phyloP scores from a whole-genome alignment of 2,329 filamentous ascomycete genomes.

The Xylaria sp. region DNA sequence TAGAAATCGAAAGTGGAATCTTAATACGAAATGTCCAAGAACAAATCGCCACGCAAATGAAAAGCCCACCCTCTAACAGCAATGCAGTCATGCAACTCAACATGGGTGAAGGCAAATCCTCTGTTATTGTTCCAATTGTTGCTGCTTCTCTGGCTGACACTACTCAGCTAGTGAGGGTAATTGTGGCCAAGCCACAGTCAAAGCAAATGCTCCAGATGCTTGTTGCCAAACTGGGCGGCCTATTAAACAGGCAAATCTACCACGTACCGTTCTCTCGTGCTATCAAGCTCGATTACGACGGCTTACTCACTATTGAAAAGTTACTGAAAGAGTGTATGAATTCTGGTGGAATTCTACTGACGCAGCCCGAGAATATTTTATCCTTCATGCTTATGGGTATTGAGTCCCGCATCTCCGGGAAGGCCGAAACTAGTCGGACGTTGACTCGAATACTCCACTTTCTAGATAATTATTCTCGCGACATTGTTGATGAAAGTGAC shows the following conservation, averaged over 20 bases:
- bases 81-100: constrained; percentile 70
- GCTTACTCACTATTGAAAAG: constrained; percentile 44
- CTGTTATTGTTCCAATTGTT: constrained; percentile 71
- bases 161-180: constrained; percentile 57
- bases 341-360: constrained; percentile 60
- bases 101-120: constrained; percentile 75
- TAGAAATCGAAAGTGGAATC: constrained; percentile 69
- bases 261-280: constrained; percentile 65
- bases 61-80: constrained; percentile 40
- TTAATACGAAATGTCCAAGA: constrained; percentile 65
- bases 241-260: constrained; percentile 60
- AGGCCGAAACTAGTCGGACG: constrained; percentile 37
- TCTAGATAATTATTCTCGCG: constrained; percentile 52
- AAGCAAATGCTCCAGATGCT: constrained; percentile 66
- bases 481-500: constrained; percentile 70
- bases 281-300: constrained; percentile 40
- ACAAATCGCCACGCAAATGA: constrained; percentile 63
- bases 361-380: constrained; percentile 68
- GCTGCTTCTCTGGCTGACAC: constrained; percentile 58
- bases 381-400: constrained; percentile 68
- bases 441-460: constrained; percentile 52
- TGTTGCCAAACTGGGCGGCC: constrained; percentile 57
- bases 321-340: constrained; percentile 55
- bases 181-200: constrained; percentile 66
- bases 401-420: constrained; percentile 49